phyloP scores from a whole-genome alignment of 78 protist species.

The Salpingoeca rosetta region DNA sequence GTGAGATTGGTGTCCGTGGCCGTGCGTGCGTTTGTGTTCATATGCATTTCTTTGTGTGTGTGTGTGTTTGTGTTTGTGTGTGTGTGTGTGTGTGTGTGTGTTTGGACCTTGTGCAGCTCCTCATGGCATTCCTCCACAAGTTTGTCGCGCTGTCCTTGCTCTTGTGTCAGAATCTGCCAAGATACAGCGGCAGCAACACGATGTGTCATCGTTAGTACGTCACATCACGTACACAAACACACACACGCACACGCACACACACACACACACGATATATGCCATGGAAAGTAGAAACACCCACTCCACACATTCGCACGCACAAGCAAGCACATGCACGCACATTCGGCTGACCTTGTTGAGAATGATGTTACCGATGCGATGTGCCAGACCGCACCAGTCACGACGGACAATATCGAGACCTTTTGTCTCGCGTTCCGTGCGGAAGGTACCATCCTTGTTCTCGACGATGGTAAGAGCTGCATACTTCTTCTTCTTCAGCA shows the following conservation, averaged over 20 bases:
- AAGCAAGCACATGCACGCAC: too few relatives aligned
- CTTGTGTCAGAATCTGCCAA: background rate
- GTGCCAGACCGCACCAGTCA: conserved; percentile 92
- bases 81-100: too few relatives aligned
- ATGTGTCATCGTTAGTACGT: background rate
- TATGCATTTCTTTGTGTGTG: too few relatives aligned
- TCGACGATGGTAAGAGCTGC: conserved; percentile 69
- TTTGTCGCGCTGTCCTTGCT: background rate
- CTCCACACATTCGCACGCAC: conserved; percentile 2
- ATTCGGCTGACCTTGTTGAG: conserved; percentile 58
- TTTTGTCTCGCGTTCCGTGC: conserved; percentile 34
- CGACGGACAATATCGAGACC: conserved; percentile 97
- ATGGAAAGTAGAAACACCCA: background rate
- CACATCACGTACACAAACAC: background rate
- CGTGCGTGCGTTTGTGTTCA: too few relatives aligned
- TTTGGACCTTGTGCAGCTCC: background rate
- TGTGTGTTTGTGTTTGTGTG: too few relatives aligned
- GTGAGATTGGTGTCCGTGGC: too few relatives aligned
- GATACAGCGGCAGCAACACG: too few relatives aligned
- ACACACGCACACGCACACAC: background rate
- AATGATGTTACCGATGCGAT: conserved; percentile 43
- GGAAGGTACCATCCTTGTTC: background rate
- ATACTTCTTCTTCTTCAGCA: conserved; percentile 96
- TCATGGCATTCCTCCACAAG: background rate
- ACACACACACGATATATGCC: too few relatives aligned